phyloP scores from a whole-genome alignment of 768 basidiomycete genomes.

The Floccularia luteovirens region DNA sequence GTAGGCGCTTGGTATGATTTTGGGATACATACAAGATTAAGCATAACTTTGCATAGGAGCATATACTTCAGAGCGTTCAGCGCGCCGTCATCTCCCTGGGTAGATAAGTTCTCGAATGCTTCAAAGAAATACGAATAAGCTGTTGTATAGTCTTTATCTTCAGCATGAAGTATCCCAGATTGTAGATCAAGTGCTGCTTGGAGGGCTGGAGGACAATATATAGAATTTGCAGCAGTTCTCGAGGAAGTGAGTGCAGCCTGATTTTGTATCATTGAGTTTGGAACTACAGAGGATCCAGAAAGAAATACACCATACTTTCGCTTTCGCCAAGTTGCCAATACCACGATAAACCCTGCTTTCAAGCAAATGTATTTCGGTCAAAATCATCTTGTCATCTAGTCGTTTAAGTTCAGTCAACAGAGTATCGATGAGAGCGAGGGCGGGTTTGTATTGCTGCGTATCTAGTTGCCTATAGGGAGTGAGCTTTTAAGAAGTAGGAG shows the following conservation, averaged over 20 bases:
- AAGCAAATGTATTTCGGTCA: slow-evolving; percentile 93
- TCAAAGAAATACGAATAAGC: slow-evolving; percentile 98
- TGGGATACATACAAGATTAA: slow-evolving; percentile 65
- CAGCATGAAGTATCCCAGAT: slow-evolving; percentile 79
- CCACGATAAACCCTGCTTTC: slow-evolving; percentile 90
- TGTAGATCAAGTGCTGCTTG: slow-evolving; percentile 46
- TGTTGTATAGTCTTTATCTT: slow-evolving; percentile 97
- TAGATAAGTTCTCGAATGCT: slow-evolving; percentile 83
- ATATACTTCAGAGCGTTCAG: slow-evolving; percentile 93
- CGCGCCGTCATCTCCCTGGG: slow-evolving; percentile 72
- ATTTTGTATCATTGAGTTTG: background rate
- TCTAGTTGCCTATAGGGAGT: slow-evolving; percentile 56
- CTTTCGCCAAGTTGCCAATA: slow-evolving; percentile 81
- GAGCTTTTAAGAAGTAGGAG: slow-evolving; percentile 2
- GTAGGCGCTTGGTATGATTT: background rate
- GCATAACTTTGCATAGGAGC: slow-evolving; percentile 97
- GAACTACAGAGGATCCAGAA: slow-evolving; percentile 15
- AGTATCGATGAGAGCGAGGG: slow-evolving; percentile 74
- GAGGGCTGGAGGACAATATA: slow-evolving; percentile 65
- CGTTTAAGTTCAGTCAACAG: slow-evolving; percentile 90
- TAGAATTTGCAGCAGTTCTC: slow-evolving; percentile 89
- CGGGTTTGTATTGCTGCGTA: slow-evolving; percentile 65
- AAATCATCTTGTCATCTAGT: slow-evolving; percentile 95
- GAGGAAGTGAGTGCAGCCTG: slow-evolving; percentile 86
- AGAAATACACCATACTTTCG: slow-evolving; percentile 53